Conservation (phyloP, 2,329 filamentous ascomycete species). For the Pseudogymnoascus sp. region DNA sequence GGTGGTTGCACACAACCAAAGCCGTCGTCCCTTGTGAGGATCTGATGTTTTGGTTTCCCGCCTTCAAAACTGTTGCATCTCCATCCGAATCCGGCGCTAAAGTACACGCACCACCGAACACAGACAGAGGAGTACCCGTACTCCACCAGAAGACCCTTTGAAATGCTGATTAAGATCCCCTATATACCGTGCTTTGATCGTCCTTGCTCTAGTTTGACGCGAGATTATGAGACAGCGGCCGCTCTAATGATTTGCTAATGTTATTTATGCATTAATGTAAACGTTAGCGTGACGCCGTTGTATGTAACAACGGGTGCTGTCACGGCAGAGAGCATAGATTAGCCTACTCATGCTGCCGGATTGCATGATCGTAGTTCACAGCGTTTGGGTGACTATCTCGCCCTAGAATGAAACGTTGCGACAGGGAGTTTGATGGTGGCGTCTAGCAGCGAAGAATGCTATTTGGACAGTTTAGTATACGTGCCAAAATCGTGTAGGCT, state of each 20-base stretch:
- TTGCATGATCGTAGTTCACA: not conserved
- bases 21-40: not conserved
- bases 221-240: not conserved
- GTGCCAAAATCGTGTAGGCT: too few relatives aligned
- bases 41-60: not conserved
- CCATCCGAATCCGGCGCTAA: slow-evolving; percentile 6
- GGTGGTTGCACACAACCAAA: not conserved
- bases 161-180: slow-evolving; percentile 1
- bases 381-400: too few relatives aligned
- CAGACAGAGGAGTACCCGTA: not conserved
- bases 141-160: slow-evolving; percentile 5
- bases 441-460: too few relatives aligned
- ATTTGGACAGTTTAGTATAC: too few relatives aligned
- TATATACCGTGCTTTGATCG: slow-evolving; percentile 1
- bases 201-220: not conserved
- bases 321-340: not conserved
- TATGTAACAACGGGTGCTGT: not conserved
- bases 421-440: too few relatives aligned
- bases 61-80: slow-evolving; percentile 1
- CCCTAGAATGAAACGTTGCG: too few relatives aligned
- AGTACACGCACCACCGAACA: not conserved
- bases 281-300: not conserved
- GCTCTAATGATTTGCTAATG: not conserved
- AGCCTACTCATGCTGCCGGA: not conserved
- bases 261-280: not conserved